Base-by-base conservation (phyloP, 2,329 filamentous ascomycete species). In the Epichloe aotearoae region DNA sequence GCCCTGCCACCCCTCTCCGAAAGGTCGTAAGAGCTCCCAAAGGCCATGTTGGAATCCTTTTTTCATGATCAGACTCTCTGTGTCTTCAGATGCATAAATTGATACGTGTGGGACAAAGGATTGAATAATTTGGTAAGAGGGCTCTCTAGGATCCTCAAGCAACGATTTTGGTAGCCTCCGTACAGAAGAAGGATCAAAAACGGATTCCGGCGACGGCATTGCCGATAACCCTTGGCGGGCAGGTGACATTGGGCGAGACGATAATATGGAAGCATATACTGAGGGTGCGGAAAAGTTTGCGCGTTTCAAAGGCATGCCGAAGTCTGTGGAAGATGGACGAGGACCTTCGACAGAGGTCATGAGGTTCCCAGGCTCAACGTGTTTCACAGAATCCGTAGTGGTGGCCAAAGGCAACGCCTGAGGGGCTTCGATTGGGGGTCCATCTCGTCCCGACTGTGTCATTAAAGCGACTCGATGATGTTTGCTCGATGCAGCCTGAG, bases 101-200 rank as follows among this genome's bases (percentile, higher is more conserved):
- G 86, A 87, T 44, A 98, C 81, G 55, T 93, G 86, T 1, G 93
- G 94, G 14, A 91, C 87, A 64, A 95, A 95, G 2, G 89, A 84
- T 53, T 84, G 83, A 50, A 94, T 73, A 42, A 97, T 83, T 47
- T 95, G 71, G 56, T 75, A 76, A 20, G 80, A 65, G 34, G 79
- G 78, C 52, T 82, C 77, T 11, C 72, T 69, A 1, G 74, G 73
- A 52, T 66, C 70, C 42, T 73, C 71, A 11, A 67, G 69, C 1
- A 65, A 65, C 39, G 62, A 66, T 38, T 73, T 71, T 2, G 72
- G 63, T 3, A 77, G 65, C 10, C 69, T 70, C 50, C 71, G 70
- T 47, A 67, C 69, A 11, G 67, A 62, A 14, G 68, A 66, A 34
- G 68, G 67, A 34, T 73, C 74, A 55, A 80, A 79, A 38, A 84